Base-by-base conservation (phyloP, 2,329 filamentous ascomycete genomes). In the Colletotrichum truncatum region DNA sequence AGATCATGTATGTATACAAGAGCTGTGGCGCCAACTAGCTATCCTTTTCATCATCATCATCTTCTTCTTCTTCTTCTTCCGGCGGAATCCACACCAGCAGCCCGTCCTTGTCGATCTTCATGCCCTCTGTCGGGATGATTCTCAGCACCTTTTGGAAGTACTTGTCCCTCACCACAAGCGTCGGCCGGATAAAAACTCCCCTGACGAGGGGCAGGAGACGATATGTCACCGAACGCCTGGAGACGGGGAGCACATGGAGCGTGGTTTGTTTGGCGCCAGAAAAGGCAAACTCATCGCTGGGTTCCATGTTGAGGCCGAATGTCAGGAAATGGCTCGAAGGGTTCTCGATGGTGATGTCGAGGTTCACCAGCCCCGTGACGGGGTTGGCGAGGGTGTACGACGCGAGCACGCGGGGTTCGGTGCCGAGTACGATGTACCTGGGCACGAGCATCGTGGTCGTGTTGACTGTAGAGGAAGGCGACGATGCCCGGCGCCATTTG, bases 321-420 rank as follows among this genome's bases (percentile, higher is more conserved):
- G 94, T 97, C 52, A 99, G 86, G 78, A 97, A 97, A 76, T 99
- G 96, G 75, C 90, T 91, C 0, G 95, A 98, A 0, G 94, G 92
- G 75, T 99, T 99, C 79, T 99, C 96, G 61, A 99, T 89, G 4
- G 89, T 93, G 74, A 88, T 75, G 41, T 84, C 79, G 12, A 89
- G 75, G 60, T 82, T 78, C 45, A 86, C 68, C 8, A 87, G 72
- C 10, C 72, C 60, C 6, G 71, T 69, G 3, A 72, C 66, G 7
- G 74, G 73, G 3, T 74, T 72, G 18, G 78, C 75, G 69, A 86
- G 84, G 4, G 83, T 79, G 3, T 86, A 82, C 1, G 84, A 82
- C 0, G 87, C 88, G 4, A 98, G 87, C 2, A 98, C 94, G 61
- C 96, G 89, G 1, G 96, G 96, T 75, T 99, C 96, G 4, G 89